Conservation (phyloP, 257 asterid species). For the Fraxinus excelsior region DNA sequence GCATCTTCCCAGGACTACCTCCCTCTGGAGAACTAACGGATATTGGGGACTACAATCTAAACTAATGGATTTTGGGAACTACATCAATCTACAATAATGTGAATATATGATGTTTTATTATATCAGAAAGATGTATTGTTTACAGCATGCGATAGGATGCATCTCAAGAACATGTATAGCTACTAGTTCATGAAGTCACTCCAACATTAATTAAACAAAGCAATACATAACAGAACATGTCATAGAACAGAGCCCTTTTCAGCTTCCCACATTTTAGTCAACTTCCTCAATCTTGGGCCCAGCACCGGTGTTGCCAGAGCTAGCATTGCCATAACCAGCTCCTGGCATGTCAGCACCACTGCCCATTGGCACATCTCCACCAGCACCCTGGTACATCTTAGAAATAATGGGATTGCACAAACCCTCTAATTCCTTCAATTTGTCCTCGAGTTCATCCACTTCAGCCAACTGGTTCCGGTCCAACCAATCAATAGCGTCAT, state of each 20-base stretch:
- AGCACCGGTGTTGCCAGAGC: neutral
- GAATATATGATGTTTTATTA: neutral
- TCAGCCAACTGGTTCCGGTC: conserved; percentile 9
- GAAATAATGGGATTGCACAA: conserved; percentile 1
- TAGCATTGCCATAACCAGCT: neutral
- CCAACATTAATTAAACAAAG: neutral
- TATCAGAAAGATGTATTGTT: no score
- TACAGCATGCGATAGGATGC: no score
- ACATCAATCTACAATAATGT: neutral
- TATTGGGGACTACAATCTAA: no score
- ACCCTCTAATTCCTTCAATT: neutral
- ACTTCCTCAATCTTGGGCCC: conserved; percentile 10
- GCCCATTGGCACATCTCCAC: neutral
- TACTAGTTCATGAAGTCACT: neutral
- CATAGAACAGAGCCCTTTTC: neutral
- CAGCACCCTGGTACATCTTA: neutral
- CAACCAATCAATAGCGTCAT: conserved; percentile 3
- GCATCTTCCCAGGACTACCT: no score
- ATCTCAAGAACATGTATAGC: neutral
- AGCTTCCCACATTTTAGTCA: neutral
- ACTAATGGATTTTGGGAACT: no score
- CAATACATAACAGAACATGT: no score
- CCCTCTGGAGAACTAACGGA: no score
- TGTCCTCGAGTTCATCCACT: neutral
- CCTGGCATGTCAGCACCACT: neutral